A percentile compares a stretch with the other conserved stretches of the same genome.
These are phyloP conservation scores for Talaromyces sp. DNA, from an alignment of 2,329 filamentous ascomycete species.

Conservation along the genomic window DNA sequence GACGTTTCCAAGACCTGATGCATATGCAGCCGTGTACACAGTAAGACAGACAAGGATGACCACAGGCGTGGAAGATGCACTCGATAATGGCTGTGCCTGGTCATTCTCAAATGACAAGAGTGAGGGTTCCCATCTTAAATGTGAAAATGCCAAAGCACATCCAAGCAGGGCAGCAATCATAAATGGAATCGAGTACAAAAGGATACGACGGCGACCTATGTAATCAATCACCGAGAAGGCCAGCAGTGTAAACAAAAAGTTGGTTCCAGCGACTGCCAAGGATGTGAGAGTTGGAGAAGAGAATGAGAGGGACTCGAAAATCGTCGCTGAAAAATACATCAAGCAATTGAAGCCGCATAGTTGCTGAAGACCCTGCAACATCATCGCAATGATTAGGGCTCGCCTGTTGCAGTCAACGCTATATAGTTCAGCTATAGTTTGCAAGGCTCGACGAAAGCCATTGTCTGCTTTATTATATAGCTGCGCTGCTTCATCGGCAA, in stretches of 20 bases:
- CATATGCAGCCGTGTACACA: conserved; percentile 80
- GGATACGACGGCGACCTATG: conserved; percentile 72
- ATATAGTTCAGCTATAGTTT: conserved; percentile 32
- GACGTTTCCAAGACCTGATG: conserved; percentile 83
- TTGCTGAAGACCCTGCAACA: conserved; percentile 84
- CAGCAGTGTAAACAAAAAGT: conserved; percentile 73
- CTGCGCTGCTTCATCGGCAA: conserved; percentile 63
- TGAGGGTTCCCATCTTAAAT: conserved; percentile 49
- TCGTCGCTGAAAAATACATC: conserved; percentile 87
- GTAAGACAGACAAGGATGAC: conserved; percentile 73
- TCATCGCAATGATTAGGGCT: conserved; percentile 78
- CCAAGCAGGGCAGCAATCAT: conserved; percentile 73
- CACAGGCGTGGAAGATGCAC: conserved; percentile 32
- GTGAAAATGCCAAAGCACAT: conserved; percentile 70
- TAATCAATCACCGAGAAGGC: conserved; percentile 75
- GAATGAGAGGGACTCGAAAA: conserved; percentile 75
- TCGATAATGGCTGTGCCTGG: conserved; percentile 22
- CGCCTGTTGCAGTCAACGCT: conserved; percentile 53
- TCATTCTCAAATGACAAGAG: conserved; percentile 24
- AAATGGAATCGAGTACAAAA: conserved; percentile 78
- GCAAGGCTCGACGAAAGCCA: conserved; percentile 29
- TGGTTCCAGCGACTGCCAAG: conserved; percentile 75
- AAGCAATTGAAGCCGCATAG: conserved; percentile 86
- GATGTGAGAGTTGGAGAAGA: conserved; percentile 74
- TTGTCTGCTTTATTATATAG: conserved; percentile 24